phyloP scores from a whole-genome alignment of 2,329 filamentous ascomycete genomes.

The Talaromyces albobiverticillius region DNA sequence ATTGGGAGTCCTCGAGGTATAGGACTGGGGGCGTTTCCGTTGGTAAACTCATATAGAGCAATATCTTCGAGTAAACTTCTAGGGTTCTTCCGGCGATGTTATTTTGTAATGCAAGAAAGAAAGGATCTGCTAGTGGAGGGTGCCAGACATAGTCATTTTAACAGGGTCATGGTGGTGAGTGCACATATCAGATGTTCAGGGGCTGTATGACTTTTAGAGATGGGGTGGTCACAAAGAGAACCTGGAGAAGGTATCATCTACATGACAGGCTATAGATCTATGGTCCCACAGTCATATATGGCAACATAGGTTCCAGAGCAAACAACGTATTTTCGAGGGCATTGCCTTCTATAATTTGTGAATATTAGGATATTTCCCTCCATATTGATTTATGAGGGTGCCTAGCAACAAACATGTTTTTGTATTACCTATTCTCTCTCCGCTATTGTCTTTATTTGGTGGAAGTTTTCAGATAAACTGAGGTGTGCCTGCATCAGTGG shows the following conservation, averaged over 20 bases:
- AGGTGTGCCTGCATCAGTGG: not conserved
- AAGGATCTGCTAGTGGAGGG: too few species aligned
- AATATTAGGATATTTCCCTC: too few species aligned
- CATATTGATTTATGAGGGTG: not conserved
- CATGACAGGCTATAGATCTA: not conserved
- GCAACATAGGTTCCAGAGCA: not conserved
- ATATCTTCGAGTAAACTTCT: not conserved
- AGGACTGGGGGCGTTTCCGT: not conserved
- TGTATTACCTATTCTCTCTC: not conserved
- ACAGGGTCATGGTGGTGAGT: not conserved
- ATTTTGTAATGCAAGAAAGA: not conserved
- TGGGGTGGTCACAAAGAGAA: too few species aligned
- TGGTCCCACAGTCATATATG: not conserved
- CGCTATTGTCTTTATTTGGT: conserved; percentile 5
- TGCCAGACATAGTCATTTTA: not conserved
- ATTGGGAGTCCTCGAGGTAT: not conserved
- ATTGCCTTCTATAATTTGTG: not conserved
- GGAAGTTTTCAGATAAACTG: not conserved
- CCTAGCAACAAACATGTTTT: not conserved
- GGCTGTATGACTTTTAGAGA: conserved; percentile 1
- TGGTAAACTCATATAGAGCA: conserved; percentile 1
- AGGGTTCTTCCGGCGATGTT: not conserved
- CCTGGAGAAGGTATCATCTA: not conserved
- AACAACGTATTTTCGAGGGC: not conserved
- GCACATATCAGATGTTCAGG: not conserved